Conservation (phyloP, 1,284 basidiomycete genomes). For the Salmacisia buchloeana region DNA sequence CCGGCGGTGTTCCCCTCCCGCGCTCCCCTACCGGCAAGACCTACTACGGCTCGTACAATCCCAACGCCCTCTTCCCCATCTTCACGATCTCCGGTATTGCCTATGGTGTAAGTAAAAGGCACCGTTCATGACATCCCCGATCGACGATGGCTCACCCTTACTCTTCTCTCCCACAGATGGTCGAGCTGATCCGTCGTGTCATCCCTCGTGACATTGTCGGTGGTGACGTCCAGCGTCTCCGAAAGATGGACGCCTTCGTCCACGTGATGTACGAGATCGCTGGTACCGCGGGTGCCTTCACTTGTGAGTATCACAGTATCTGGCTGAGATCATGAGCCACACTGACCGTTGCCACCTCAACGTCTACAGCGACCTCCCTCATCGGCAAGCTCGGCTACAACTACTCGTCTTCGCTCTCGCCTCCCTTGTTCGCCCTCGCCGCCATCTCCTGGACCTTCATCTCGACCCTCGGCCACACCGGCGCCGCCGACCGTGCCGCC, state of each 20-base stretch:
- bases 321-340: neutral
- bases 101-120: conserved; percentile 29
- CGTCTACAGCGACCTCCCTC: conserved; percentile 29
- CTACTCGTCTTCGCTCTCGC: conserved; percentile 47
- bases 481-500: conserved; percentile 12
- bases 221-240: conserved; percentile 42
- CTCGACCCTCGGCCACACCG: conserved; percentile 28
- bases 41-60: conserved; percentile 47
- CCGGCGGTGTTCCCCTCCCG: conserved; percentile 40
- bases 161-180: conserved; percentile 21
- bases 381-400: conserved; percentile 51
- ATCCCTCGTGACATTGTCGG: conserved; percentile 50
- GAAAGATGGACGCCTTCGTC: conserved; percentile 51
- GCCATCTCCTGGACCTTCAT: conserved; percentile 38
- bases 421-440: conserved; percentile 43
- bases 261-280: conserved; percentile 52
- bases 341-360: neutral
- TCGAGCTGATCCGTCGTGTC: conserved; percentile 52
- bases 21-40: conserved; percentile 40
- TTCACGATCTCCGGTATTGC: conserved; percentile 46
- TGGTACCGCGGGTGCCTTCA: conserved; percentile 51
- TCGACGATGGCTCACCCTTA: neutral
- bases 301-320: conserved; percentile 17
- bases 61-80: conserved; percentile 49
- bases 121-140: neutral